phyloP scores from a whole-genome alignment of 202 grass and related monocot species.

The Brachypodium distachyon region DNA sequence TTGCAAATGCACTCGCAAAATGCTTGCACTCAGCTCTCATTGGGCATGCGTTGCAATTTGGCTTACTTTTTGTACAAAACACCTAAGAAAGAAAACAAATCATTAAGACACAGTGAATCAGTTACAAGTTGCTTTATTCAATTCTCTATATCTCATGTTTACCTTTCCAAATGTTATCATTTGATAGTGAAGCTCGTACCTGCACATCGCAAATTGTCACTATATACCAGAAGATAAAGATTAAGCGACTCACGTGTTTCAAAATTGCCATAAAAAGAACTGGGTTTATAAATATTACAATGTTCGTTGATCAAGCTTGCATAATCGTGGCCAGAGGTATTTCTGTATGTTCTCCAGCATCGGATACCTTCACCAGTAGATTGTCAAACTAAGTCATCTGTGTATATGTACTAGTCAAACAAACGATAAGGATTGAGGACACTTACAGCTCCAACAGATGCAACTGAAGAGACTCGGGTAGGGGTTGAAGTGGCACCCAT shows the following conservation, averaged over 20 bases:
- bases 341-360: constrained; percentile 81
- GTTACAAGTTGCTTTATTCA: background rate
- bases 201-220: constrained; percentile 15
- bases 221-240: background rate
- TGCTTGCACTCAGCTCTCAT: constrained; percentile 91
- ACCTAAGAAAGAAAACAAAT: constrained; percentile 34
- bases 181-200: constrained; percentile 81
- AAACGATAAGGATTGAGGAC: background rate
- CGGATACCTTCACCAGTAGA: constrained; percentile 53
- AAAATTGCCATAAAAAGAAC: too few relatives aligned
- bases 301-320: constrained; percentile 67
- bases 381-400: constrained; percentile 6
- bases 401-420: background rate
- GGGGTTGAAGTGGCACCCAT: constrained; percentile 77
- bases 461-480: constrained; percentile 76
- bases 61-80: constrained; percentile 80
- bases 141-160: background rate
- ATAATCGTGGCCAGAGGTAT: constrained; percentile 77
- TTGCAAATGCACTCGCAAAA: constrained; percentile 86
- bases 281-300: constrained; percentile 38
- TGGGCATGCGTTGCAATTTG: constrained; percentile 77
- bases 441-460: constrained; percentile 71
- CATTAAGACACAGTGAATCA: background rate
- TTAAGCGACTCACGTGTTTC: too few relatives aligned
- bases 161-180: constrained; percentile 96